Percentiles rank a stretch among this genome's conserved stretches.
Evolutionary conservation across 345 rosid genomes (phyloP).

Genomic region (Bretschneidera sinensis): DNA sequence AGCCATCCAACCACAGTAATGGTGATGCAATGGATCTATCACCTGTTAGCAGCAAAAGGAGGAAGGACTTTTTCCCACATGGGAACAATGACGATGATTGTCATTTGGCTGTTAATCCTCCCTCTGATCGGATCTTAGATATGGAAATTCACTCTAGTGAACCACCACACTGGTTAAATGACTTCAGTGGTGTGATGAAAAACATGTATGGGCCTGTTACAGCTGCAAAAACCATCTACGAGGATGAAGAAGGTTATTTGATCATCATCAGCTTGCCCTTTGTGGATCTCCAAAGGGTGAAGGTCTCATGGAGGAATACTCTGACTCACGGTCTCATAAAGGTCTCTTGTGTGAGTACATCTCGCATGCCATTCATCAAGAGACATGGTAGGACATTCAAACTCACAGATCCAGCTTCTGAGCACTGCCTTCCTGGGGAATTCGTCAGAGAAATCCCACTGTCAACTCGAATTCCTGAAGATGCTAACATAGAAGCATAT

Average conservation of each 20-base stretch:
- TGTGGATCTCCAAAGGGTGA: constrained; percentile 86
- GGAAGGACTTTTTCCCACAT: constrained; percentile 70
- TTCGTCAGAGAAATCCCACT: constrained; percentile 86
- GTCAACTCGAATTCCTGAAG: constrained; percentile 86
- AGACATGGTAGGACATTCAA: constrained; percentile 89
- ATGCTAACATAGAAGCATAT: constrained; percentile 90
- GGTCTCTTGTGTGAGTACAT: constrained; percentile 78
- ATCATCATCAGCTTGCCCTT: constrained; percentile 86
- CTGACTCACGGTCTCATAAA: constrained; percentile 73
- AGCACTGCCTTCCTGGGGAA: constrained; percentile 99
- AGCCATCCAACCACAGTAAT: constrained; percentile 49
- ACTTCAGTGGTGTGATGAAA: constrained; percentile 84
- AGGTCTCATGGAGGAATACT: constrained; percentile 96
- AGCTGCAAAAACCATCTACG: constrained; percentile 89
- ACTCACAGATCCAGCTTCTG: constrained; percentile 81
- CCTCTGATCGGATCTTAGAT: constrained; percentile 34
- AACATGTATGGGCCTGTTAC: constrained; percentile 82
- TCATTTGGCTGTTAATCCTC: constrained; percentile 43
- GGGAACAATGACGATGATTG: constrained; percentile 56
- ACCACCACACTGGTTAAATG: constrained; percentile 59
- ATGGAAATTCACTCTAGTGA: constrained; percentile 62
- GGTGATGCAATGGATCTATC: constrained; percentile 70
- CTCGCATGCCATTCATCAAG: constrained; percentile 71
- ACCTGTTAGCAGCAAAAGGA: constrained; percentile 64
- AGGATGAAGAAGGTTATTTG: constrained; percentile 76